Base-by-base conservation (phyloP, 768 basidiomycete genomes). In the Amanita muscaria region DNA sequence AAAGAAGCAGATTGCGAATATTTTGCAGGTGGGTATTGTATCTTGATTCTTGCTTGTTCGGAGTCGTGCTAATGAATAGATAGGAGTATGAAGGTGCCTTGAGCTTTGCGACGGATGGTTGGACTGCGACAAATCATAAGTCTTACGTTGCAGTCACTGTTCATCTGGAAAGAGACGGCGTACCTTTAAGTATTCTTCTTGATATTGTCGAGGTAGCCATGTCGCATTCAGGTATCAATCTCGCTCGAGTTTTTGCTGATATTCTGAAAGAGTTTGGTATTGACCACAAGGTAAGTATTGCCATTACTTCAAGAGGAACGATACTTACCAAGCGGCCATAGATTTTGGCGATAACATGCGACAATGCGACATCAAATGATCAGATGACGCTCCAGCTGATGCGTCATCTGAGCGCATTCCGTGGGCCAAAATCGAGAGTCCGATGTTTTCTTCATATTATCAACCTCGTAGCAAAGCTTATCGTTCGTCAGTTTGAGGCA, bases 131-230 rank as follows among this genome's bases (percentile, higher is more conserved):
- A 36, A 36, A 36, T n/a, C 35, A 36, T n/a, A 6, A n/a, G 5
- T 5, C 35, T 9, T 36, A 36, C n/a, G 35, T 36, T 1, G 50
- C 49, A 2, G 30, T 53, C 12, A 51, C 50, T 10, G 41, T 29
- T 11, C 39, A 38, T 22, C 21, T 36, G 5, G 35, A 36, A 22
- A 15, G n/a, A n/a, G 35, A 36, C n/a, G 35, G 35, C 9, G 35
- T 36, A 6, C 35, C n/a, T 6, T 15, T n/a, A 22, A 15, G 6
- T 15, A 22, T n/a, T 6, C 15, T 36, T n/a, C n/a, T 36, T 6
- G 35, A 36, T 36, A 36, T 36, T 18, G 18, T 40, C 7, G 15
- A 23, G 38, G 18, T 40, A 18, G 21, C 25, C 5, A 5, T 5
- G 15, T 10, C 5, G 5, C 38, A 40, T 40, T 6, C 38, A 6